These are phyloP conservation scores for Tetradesmus lagerheimii DNA, from an alignment of 139 green algal species.

Conservation along the genomic window DNA sequence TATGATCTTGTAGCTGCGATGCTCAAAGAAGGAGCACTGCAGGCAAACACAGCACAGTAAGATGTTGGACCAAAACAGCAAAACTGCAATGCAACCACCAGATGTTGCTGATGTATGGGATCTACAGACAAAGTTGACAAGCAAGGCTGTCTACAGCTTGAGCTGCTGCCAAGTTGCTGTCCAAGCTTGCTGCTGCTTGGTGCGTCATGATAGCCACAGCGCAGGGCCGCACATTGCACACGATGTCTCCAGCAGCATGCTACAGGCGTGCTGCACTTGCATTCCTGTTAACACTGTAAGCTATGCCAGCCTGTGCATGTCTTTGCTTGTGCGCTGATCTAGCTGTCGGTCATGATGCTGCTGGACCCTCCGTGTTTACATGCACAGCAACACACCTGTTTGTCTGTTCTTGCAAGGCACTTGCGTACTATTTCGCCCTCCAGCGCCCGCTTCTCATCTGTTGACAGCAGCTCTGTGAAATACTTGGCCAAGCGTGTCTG, in stretches of 20 bases:
- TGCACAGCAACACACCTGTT: slow-evolving; percentile 75
- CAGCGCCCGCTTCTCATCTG: slow-evolving; percentile 85
- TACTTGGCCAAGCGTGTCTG: slow-evolving; percentile 99
- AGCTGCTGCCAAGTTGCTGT: not conserved
- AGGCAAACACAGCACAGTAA: slow-evolving; percentile 1
- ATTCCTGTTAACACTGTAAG: not conserved
- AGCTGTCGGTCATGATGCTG: not conserved
- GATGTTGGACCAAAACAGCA: not conserved
- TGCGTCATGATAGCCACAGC: not conserved
- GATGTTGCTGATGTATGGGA: not conserved
- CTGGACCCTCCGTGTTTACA: not conserved
- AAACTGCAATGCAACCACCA: not conserved
- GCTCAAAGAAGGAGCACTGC: slow-evolving; percentile 98
- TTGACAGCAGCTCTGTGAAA: slow-evolving; percentile 81
- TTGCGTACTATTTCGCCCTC: slow-evolving; percentile 98
- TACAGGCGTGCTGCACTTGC: not conserved
- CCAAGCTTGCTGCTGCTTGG: not conserved
- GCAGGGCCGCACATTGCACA: not conserved
- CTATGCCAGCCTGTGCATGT: no score
- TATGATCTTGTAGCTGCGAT: slow-evolving; percentile 93
- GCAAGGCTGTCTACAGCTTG: no score
- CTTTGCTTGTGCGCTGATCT: not conserved
- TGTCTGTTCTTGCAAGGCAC: slow-evolving; percentile 92
- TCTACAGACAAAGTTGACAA: no score
- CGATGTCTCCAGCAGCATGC: not conserved